Evolutionary conservation across 2,329 filamentous ascomycete genomes (phyloP).

Genomic region (Paecilomyces sp.): DNA sequence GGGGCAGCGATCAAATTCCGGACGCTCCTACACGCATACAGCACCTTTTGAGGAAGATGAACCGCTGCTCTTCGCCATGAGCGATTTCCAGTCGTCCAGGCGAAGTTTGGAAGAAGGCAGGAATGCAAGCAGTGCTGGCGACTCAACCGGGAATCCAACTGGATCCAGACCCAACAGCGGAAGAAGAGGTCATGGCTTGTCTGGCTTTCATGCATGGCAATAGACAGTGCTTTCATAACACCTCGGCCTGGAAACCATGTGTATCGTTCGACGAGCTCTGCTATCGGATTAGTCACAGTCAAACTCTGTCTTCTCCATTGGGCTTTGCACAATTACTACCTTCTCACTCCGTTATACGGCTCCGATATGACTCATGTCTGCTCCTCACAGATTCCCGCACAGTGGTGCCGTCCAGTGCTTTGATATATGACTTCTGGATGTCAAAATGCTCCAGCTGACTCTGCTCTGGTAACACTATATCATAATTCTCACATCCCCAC

Average conservation of each 20-base stretch:
- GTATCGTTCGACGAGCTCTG: not conserved
- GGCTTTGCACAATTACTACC: not conserved
- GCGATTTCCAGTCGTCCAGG: slow-evolving; percentile 36
- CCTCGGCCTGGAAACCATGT: not conserved
- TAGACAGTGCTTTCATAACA: slow-evolving; percentile 7
- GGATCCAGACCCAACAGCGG: slow-evolving; percentile 29
- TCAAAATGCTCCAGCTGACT: not conserved
- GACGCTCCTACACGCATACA: slow-evolving; percentile 21
- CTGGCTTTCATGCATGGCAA: slow-evolving; percentile 27
- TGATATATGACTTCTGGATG: not conserved
- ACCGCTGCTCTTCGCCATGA: slow-evolving; percentile 40
- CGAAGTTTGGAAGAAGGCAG: slow-evolving; percentile 36
- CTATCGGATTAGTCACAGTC: not conserved
- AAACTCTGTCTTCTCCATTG: not conserved
- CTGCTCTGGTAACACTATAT: not conserved
- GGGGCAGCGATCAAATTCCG: slow-evolving; percentile 26
- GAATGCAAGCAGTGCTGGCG: slow-evolving; percentile 23
- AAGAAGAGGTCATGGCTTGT: slow-evolving; percentile 24
- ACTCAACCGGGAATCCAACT: slow-evolving; percentile 16
- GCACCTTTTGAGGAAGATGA: slow-evolving; percentile 34
- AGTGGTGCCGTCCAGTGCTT: not conserved
- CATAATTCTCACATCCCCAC: not conserved
- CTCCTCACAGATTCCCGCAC: not conserved
- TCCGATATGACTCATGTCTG: not conserved
- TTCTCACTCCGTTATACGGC: not conserved